phyloP scores from a whole-genome alignment of 192 early-diverging fungal genomes.

The Mortierella hygrophila region DNA sequence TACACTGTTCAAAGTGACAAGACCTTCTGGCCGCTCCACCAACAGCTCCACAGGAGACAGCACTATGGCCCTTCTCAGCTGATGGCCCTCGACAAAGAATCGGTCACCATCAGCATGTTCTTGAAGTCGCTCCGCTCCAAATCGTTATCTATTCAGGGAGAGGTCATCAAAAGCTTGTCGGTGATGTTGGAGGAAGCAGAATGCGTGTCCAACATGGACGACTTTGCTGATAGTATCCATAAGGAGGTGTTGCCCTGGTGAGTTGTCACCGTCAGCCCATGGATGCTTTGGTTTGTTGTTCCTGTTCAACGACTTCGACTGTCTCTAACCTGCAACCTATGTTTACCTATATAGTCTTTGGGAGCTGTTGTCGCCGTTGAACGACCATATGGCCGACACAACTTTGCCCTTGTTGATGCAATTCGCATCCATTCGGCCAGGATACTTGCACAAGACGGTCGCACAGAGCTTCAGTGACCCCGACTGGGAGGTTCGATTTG shows the following conservation, averaged over 20 bases:
- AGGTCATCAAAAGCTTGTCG: conserved; percentile 61
- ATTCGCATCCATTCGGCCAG: conserved; percentile 50
- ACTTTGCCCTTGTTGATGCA: conserved; percentile 62
- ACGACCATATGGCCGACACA: conserved; percentile 60
- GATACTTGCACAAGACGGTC: conserved; percentile 60
- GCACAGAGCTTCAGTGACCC: conserved; percentile 57
- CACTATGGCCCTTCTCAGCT: conserved; percentile 15
- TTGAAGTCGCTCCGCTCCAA: conserved; percentile 23
- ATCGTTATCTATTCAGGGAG: conserved; percentile 40
- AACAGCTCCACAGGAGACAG: conserved; percentile 24
- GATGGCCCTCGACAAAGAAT: conserved; percentile 8
- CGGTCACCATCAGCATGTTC: conserved; percentile 13
- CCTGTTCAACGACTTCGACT: neutral
- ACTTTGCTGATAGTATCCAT: conserved; percentile 62
- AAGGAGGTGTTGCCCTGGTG: conserved; percentile 63
- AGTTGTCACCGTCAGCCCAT: neutral
- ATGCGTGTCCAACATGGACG: conserved; percentile 58
- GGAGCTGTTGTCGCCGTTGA: conserved; percentile 59
- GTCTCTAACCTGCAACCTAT: neutral
- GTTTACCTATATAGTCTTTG: conserved; percentile 57
- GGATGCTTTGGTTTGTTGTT: neutral
- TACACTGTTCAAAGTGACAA: neutral
- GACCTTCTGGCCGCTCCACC: conserved; percentile 9
- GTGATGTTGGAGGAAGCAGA: conserved; percentile 55
- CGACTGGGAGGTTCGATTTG: conserved; percentile 67